A percentile compares a stretch with the other conserved stretches of the same genome.
Conservation (phyloP, 805 yeast genomes). For the Yarrowia keelungensis region DNA sequence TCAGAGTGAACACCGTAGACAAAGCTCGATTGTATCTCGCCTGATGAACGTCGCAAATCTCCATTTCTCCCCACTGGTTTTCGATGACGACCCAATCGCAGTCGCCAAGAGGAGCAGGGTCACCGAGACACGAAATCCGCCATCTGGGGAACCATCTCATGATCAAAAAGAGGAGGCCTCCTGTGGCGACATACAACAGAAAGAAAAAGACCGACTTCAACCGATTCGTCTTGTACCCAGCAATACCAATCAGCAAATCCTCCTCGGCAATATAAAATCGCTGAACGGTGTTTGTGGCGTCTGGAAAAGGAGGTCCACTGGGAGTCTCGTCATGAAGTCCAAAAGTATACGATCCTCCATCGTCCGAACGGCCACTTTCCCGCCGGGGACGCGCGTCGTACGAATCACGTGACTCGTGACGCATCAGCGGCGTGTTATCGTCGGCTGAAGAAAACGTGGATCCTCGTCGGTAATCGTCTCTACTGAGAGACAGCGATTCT, state of each 20-base stretch:
- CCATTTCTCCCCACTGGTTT: conserved; percentile 89
- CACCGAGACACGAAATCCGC: conserved; percentile 71
- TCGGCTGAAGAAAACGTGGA: conserved; percentile 18
- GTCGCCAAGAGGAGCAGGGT: conserved; percentile 69
- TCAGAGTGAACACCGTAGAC: conserved; percentile 64
- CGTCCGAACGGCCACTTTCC: conserved; percentile 35
- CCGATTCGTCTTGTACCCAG: conserved; percentile 74
- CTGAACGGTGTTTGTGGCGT: conserved; percentile 54
- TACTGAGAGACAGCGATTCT: conserved; percentile 40
- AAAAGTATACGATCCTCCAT: conserved; percentile 37
- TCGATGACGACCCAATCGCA: conserved; percentile 95
- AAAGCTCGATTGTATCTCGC: conserved; percentile 72
- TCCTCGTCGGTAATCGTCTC: conserved; percentile 31
- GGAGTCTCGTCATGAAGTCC: conserved; percentile 32
- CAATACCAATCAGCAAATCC: conserved; percentile 91
- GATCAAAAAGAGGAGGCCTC: conserved; percentile 75
- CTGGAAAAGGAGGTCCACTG: conserved; percentile 18
- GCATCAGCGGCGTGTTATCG: conserved; percentile 31
- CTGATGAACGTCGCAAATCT: conserved; percentile 62
- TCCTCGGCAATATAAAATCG: conserved; percentile 94
- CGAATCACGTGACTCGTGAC: conserved; percentile 31
- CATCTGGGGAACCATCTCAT: conserved; percentile 87
- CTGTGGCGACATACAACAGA: conserved; percentile 61
- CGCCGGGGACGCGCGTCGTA: conserved; percentile 25
- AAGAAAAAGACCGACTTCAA: conserved; percentile 59